Evolutionary conservation across 1,139 yeast genomes (phyloP), one percentile per base, ranked within the genome.

Genomic region (Nakaseomyces bracarensis): DNA sequence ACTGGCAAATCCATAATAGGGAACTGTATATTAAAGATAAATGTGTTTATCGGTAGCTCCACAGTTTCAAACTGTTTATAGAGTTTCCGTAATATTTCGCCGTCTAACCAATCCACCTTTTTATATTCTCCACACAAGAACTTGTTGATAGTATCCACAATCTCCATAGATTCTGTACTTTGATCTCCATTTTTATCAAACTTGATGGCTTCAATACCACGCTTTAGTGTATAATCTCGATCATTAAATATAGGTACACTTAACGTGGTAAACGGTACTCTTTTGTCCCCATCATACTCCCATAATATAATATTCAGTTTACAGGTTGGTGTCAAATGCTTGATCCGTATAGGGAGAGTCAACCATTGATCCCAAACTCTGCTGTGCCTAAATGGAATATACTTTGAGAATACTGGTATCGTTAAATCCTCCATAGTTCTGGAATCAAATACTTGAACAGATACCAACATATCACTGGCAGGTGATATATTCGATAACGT

Each of bases 1-100:
- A 89, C 74, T 0, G 96, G 95, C 22, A 83, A 67, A 50, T 83
- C 93, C 63, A 83, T 86, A 46, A 77, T 76, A 3, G 83, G 82
- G 36, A 85, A 70, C 50, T 86, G 96, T 21, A 91, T 59, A 49
- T 73, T 75, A 16, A 87, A 58, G 36, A 71, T 66, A 54, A 75
- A 79, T 3, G 50, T 49, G 6, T 55, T 53, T 57, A 56, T 45
- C 29, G 58, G 53, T 56, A 53, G 51, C 5, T 40, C 47, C 48
- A 42, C 52, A 43, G 57, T 45, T 40, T 61, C 63, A 48, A 63
- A 66, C 44, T 69, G 57, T 43, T 66, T 65, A 45, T 77, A 79
- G 38, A 82, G 69, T 46, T 72, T 69, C 3, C 86, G 71, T 45
- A 82, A 67, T 0, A 83, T 75, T 41, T 84, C 50, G 38, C 74